Evolutionary conservation across 768 basidiomycete genomes (phyloP).

Genomic region (Trametes maxima): DNA sequence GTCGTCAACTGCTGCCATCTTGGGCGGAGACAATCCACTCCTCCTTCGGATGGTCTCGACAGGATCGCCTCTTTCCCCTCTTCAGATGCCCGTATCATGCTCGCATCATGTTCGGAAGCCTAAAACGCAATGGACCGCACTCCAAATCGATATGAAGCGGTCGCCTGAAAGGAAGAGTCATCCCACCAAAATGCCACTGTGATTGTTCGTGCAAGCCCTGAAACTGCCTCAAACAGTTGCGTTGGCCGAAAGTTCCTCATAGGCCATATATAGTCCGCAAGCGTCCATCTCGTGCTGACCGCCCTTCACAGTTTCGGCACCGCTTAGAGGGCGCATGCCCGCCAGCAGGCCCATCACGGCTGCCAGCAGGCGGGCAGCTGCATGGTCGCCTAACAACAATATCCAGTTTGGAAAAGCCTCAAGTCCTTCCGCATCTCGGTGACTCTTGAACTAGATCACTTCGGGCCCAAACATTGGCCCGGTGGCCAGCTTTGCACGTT

Average conservation of each 20-base stretch:
- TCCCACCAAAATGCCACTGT: not conserved
- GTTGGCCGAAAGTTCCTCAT: not conserved
- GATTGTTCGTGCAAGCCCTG: not conserved
- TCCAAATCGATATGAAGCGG: not conserved
- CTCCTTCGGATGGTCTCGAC: conserved; percentile 3
- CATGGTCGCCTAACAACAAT: conserved; percentile 5
- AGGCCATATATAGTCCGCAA: not conserved
- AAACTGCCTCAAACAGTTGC: not conserved
- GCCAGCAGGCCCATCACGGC: conserved; percentile 20
- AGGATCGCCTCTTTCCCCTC: conserved; percentile 10
- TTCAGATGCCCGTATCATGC: conserved; percentile 14
- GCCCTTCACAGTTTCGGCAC: conserved; percentile 21
- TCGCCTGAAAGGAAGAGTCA: not conserved
- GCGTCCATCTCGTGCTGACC: not conserved
- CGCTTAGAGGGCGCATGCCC: conserved; percentile 21
- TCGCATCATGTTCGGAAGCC: conserved; percentile 21
- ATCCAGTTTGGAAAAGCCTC: not conserved
- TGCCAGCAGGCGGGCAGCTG: conserved; percentile 3
- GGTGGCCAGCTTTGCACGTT: conserved; percentile 11
- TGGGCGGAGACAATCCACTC: conserved; percentile 18
- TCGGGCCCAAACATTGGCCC: not conserved
- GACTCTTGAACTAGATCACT: not conserved
- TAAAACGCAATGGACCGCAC: too few species aligned
- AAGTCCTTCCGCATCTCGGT: conserved; percentile 7
- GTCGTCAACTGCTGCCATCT: conserved; percentile 10